A percentile compares a stretch with the other conserved stretches of the same genome.
Conservation (phyloP, 2,329 filamentous ascomycete species). For the Gaeumannomyces sp. region DNA sequence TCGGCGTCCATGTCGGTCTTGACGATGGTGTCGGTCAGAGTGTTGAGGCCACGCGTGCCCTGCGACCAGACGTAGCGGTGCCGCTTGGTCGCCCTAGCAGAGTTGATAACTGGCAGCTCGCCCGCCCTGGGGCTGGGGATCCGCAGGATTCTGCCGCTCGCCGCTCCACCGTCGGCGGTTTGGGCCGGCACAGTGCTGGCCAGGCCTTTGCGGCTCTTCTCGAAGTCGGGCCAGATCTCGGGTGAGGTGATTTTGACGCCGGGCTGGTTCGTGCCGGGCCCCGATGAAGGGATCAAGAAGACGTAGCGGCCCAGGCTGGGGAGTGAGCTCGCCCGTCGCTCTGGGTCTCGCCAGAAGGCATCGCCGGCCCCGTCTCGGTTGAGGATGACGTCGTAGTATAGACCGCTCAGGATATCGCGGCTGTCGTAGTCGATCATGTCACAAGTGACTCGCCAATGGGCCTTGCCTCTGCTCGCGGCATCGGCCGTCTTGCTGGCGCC, state of each 20-base stretch:
- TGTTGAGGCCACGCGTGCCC: slow-evolving; percentile 49
- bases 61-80: slow-evolving; percentile 58
- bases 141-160: neutral
- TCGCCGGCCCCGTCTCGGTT: slow-evolving; percentile 41
- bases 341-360: slow-evolving; percentile 36
- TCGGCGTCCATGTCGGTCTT: slow-evolving; percentile 58
- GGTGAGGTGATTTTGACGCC: neutral
- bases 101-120: slow-evolving; percentile 64
- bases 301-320: slow-evolving; percentile 37
- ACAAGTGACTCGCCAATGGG: slow-evolving; percentile 39
- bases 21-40: slow-evolving; percentile 54
- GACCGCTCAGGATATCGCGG: slow-evolving; percentile 55
- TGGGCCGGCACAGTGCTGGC: too few species aligned
- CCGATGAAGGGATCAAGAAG: slow-evolving; percentile 29
- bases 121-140: slow-evolving; percentile 43
- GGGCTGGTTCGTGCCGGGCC: slow-evolving; percentile 2
- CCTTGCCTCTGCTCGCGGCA: neutral
- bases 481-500: slow-evolving; percentile 29
- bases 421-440: slow-evolving; percentile 62
- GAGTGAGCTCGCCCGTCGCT: slow-evolving; percentile 29
- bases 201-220: neutral
- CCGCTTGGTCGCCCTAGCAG: slow-evolving; percentile 40
- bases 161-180: too few species aligned
- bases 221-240: neutral
- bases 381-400: slow-evolving; percentile 65